Evolutionary conservation across 129 eudicot genomes (phyloP).

Genomic region (Pseudognaphalium luteoalbum): DNA sequence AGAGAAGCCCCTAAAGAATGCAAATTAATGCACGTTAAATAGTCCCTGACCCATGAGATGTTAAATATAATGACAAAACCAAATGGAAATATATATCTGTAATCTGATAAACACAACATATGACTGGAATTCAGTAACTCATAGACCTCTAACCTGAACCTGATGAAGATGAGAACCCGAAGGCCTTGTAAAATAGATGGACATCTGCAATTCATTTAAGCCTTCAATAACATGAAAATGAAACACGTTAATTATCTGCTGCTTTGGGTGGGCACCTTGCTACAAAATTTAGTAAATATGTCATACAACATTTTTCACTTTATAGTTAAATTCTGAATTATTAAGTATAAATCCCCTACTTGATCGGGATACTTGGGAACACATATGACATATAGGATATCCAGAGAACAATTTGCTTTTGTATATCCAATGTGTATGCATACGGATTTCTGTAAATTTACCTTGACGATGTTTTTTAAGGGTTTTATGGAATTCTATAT

Average conservation of each 20-base stretch:
- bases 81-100: too few species aligned
- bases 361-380: background rate
- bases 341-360: background rate
- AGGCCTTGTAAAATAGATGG: too few species aligned
- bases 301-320: background rate
- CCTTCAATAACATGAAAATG: background rate
- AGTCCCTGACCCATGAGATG: too few species aligned
- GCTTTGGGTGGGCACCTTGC: background rate
- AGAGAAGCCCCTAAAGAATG: too few species aligned
- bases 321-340: background rate
- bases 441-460: background rate
- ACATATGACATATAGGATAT: background rate
- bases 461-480: background rate
- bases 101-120: too few species aligned
- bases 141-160: too few species aligned
- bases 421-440: background rate
- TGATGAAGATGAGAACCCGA: too few species aligned
- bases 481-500: background rate
- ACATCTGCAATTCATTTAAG: too few species aligned
- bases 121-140: too few species aligned
- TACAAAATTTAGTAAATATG: background rate
- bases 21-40: too few species aligned
- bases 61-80: too few species aligned
- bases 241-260: background rate
- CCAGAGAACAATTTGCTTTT: background rate